A percentile compares a stretch with the other conserved stretches of the same genome.
These are phyloP conservation scores for Roridomyces roridus DNA, from an alignment of 768 basidiomycete genomes.

Conservation along the genomic window DNA sequence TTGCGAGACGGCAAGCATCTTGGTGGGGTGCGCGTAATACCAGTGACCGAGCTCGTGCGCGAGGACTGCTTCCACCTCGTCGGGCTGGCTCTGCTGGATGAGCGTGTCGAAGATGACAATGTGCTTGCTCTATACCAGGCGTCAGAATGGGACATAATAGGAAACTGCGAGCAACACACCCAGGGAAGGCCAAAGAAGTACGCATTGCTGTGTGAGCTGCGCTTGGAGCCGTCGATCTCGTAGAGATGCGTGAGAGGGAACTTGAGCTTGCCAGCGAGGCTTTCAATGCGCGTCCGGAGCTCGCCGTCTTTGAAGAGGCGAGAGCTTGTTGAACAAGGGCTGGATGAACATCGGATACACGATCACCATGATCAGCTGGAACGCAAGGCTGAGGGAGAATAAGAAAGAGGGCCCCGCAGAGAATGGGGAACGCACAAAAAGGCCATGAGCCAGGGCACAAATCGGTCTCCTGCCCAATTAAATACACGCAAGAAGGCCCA, in stretches of 20 bases:
- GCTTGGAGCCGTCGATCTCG: slow-evolving; percentile 96
- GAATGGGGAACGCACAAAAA: slow-evolving; percentile 71
- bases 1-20: slow-evolving; percentile 86
- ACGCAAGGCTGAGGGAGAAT: slow-evolving; percentile 58
- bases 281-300: slow-evolving; percentile 78
- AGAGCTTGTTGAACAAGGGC: slow-evolving; percentile 97
- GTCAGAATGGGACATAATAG: too few relatives aligned
- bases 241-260: slow-evolving; percentile 96
- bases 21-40: slow-evolving; percentile 90
- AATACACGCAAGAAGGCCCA: slow-evolving; percentile 89
- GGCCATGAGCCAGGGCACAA: slow-evolving; percentile 92
- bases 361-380: slow-evolving; percentile 86
- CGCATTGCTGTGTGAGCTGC: slow-evolving; percentile 95
- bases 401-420: neutral
- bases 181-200: slow-evolving; percentile 98
- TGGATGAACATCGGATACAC: slow-evolving; percentile 89
- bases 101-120: slow-evolving; percentile 98
- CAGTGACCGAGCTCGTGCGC: slow-evolving; percentile 98
- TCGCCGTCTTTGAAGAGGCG: slow-evolving; percentile 81
- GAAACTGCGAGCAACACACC: too few relatives aligned
- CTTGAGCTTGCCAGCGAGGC: slow-evolving; percentile 77
- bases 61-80: slow-evolving; percentile 97
- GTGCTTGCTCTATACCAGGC: slow-evolving; percentile 89
- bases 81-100: slow-evolving; percentile 87
- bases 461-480: slow-evolving; percentile 91